phyloP scores from a whole-genome alignment of 768 basidiomycete species.

The Suillus spraguei region DNA sequence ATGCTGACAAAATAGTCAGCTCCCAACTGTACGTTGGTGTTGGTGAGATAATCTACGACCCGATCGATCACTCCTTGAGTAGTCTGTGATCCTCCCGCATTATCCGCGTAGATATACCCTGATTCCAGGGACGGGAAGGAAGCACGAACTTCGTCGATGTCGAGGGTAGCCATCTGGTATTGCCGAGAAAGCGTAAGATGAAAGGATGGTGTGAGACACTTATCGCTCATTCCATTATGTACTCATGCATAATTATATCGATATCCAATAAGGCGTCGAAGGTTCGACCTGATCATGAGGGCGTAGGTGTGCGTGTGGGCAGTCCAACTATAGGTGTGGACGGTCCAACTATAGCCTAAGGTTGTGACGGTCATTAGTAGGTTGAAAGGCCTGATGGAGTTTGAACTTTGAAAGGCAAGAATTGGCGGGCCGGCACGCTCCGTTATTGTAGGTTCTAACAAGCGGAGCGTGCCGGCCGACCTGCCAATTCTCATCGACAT shows the following conservation, averaged over 20 bases:
- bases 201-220: neutral
- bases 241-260: neutral
- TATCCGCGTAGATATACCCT: slow-evolving; percentile 73
- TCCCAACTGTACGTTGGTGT: slow-evolving; percentile 76
- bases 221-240: neutral
- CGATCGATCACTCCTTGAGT: slow-evolving; percentile 55
- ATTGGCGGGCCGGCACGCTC: no score
- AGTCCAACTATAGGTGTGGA: no score
- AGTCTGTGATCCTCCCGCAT: slow-evolving; percentile 75
- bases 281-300: neutral
- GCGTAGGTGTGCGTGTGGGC: no score
- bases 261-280: neutral
- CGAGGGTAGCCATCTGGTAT: slow-evolving; percentile 34
- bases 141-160: slow-evolving; percentile 53
- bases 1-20: slow-evolving; percentile 67
- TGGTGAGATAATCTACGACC: slow-evolving; percentile 66
- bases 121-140: slow-evolving; percentile 63
- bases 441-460: no score
- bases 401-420: no score
- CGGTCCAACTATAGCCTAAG: no score
- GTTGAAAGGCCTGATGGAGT: no score
- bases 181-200: neutral
- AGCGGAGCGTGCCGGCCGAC: no score
- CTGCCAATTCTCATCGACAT: no score
- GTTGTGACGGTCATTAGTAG: no score